These are phyloP conservation scores for Yamadazyma mexicana DNA, from an alignment of 1,139 yeast genomes.

Conservation along the genomic window DNA sequence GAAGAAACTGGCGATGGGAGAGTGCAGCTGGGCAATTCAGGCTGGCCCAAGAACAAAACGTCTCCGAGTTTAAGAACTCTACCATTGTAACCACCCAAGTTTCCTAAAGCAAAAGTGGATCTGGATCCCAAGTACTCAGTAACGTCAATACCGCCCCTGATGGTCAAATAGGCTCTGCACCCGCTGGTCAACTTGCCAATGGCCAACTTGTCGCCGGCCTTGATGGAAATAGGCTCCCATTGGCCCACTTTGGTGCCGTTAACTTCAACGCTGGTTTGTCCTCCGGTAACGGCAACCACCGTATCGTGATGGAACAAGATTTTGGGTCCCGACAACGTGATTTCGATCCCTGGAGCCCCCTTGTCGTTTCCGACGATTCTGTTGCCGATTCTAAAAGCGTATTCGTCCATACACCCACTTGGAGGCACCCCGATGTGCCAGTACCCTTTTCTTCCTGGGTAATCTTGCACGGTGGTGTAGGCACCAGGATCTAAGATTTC, in stretches of 20 bases:
- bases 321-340: constrained; percentile 85
- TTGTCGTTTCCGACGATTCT: constrained; percentile 83
- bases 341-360: constrained; percentile 85
- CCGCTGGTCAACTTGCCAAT: constrained; percentile 81
- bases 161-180: constrained; percentile 85
- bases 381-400: constrained; percentile 86
- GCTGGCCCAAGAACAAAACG: constrained; percentile 81
- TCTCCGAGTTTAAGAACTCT: constrained; percentile 90
- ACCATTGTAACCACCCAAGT: constrained; percentile 93
- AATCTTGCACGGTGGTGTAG: constrained; percentile 93
- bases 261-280: constrained; percentile 63
- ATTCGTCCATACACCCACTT: constrained; percentile 96
- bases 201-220: constrained; percentile 73
- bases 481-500: constrained; percentile 89
- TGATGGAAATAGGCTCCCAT: constrained; percentile 70
- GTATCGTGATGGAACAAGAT: constrained; percentile 79
- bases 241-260: constrained; percentile 55
- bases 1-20: constrained; percentile 69
- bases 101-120: constrained; percentile 93
- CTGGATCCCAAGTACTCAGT: constrained; percentile 94
- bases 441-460: constrained; percentile 85
- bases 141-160: constrained; percentile 92
- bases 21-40: constrained; percentile 64
- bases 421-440: constrained; percentile 98
- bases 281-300: constrained; percentile 84